Base-by-base conservation (phyloP, 805 yeast species). In the Cyberlindnera xishuangbannaensis region DNA sequence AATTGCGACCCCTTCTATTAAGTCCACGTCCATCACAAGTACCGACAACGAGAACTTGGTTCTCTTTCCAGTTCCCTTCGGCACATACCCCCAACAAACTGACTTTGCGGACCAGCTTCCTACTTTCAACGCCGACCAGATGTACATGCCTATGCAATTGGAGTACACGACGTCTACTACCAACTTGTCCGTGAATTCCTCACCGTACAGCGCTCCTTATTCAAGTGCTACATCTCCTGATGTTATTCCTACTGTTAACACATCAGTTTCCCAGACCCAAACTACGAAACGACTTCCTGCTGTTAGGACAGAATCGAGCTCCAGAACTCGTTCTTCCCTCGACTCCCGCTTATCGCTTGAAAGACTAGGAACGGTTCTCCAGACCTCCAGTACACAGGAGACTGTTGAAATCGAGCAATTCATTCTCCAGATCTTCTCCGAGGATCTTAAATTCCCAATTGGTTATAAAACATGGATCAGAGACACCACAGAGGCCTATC, bases 401-500 rank as follows among this genome's bases (percentile, higher is more conserved):
- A 78, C 85, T 1, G 65, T 70, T 17, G 64, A 62, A 30, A 55
- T 81, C 14, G 86, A 79, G 46, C 58, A 64, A 22, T 64, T 64
- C 28, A 65, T 80, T 13, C 48, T 80, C 21, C 61, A 65, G 28
- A 65, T 78, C 25, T 69, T 79, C 40, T 69, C 66, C 27, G 62
- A 68, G 26, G 75, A 71, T 14, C 66, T 84, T 33, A 78, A 81
- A 5, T 85, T 83, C 56, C 76, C 79, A 18, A 55, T 86, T 18
- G 95, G 95, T 5, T 71, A 75, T 41, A 73, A 74, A 48, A 83
- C 95, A 0, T 86, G 95, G 95, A 78, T 83, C 27, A 67, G 95
- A 42, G 95, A 82, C 49, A 82, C 92, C 0, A 65, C 71, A 1
- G 69, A 65, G 33, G 59, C 56, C 5, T 70, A 71, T 41, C 65